Evolutionary conservation across 345 rosid genomes (phyloP).

Genomic region (Syzygium oleosum): DNA sequence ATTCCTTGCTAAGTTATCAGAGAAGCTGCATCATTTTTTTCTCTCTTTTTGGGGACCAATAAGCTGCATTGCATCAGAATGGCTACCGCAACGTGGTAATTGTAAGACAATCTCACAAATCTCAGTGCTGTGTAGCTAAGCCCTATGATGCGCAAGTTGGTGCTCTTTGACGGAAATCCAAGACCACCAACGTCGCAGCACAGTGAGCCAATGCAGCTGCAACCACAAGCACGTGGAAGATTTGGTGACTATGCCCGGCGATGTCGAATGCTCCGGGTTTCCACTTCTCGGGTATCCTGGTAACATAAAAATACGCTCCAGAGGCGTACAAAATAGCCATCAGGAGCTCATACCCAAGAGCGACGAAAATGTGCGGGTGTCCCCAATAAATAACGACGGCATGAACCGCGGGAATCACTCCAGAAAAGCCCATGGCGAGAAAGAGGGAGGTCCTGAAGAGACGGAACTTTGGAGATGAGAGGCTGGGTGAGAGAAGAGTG

Average conservation of each 20-base stretch:
- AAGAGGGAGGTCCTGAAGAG: slow-evolving; percentile 68
- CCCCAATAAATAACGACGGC: slow-evolving; percentile 65
- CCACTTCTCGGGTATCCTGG: slow-evolving; percentile 84
- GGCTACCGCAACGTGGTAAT: neutral
- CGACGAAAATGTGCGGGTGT: slow-evolving; percentile 44
- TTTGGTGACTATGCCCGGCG: slow-evolving; percentile 95
- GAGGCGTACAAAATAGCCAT: slow-evolving; percentile 67
- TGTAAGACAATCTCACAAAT: neutral
- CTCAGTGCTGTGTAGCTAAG: neutral
- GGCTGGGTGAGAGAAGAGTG: slow-evolving; percentile 66
- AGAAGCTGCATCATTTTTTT: neutral
- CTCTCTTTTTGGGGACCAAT: neutral
- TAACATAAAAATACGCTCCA: slow-evolving; percentile 64
- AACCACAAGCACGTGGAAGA: slow-evolving; percentile 88
- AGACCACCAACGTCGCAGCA: slow-evolving; percentile 60
- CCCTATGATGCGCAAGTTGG: slow-evolving; percentile 34
- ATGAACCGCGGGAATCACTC: slow-evolving; percentile 71
- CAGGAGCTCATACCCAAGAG: slow-evolving; percentile 58
- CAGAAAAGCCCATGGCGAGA: slow-evolving; percentile 83
- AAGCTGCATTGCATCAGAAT: neutral
- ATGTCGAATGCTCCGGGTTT: slow-evolving; percentile 91
- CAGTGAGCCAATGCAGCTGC: slow-evolving; percentile 79
- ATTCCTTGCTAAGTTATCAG: neutral
- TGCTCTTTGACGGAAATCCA: slow-evolving; percentile 66
- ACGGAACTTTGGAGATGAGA: slow-evolving; percentile 56